Base-by-base conservation (phyloP, 2,329 filamentous ascomycete genomes). In the Xylariales sp. region DNA sequence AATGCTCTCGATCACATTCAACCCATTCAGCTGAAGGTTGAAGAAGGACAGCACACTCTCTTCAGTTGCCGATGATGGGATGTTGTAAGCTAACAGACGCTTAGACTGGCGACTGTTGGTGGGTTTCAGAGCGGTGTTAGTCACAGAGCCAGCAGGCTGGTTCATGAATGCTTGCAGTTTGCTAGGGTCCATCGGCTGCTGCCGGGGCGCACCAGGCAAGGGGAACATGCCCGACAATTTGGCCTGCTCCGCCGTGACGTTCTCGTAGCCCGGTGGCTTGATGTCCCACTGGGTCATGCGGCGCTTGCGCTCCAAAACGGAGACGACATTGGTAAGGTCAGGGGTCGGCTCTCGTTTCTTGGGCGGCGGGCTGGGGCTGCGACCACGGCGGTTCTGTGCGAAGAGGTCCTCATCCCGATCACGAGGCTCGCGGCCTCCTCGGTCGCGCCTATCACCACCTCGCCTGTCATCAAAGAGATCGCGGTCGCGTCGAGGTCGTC, bases 201-300 rank as follows among this genome's bases (percentile, higher is more conserved):
- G 89, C 51, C 93, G 82, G 38, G 93, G 93, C 44, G 93, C 93
- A 48, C 93, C 93, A 4, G 93, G 93, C 31, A 99, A 79, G 43
- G 94, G 90, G 70, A 98, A 99, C 93, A 98, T 96, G 69, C 91
- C 85, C 49, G 94, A 98, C 30, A 98, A 76, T 71, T 99, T 99
- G 35, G 93, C 94, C 63, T 98, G 94, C 64, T 98, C 94, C 16
- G 93, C 89, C 3, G 93, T 96, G 48, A 99, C 91, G 62, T 93
- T 95, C 58, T 98, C 94, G 57, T 99, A 99, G 30, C 93, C 91
- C 13, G 89, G 88, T 5, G 93, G 93, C 68, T 98, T 98, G 63
- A 98, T 96, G 61, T 99, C 94, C 93, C 93, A 99, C 64, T 98
- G 94, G 24, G 90, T 97, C 72, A 98, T 70, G 42, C 93, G 85